Evolutionary conservation across 2,329 filamentous ascomycete genomes (phyloP), one percentile per base, ranked within the genome.

Genomic region (Calcarisporium arbuscula): DNA sequence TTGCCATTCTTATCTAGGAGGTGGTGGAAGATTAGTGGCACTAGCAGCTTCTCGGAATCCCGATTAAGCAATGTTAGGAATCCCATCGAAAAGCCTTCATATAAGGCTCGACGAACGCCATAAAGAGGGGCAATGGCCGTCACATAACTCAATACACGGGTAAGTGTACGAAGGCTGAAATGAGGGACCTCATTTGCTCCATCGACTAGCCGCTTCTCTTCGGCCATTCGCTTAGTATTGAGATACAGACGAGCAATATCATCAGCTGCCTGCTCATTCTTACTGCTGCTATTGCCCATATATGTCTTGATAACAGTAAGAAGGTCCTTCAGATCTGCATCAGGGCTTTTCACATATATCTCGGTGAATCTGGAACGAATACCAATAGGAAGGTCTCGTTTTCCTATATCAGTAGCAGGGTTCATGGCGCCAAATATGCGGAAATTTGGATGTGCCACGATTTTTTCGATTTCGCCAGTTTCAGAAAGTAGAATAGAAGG

Each of bases 341-440:
- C 92, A 0, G 92, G 90, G 46, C 87, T 92, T 35, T 86, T 79
- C 17, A 98, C 88, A 54, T 94, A 98, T 16, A 98, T 70, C 58
- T 99, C 92, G 0, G 92, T 96, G 53, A 99, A 99, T 31, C 89
- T 77, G 8, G 89, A 94, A 36, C 90, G 74, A 28, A 96, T 77
- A 2, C 90, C 89, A 35, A 85, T 79, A 1, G 90, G 88, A 12
- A 99, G 67, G 57, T 98, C 92, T 36, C 90, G 82, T 62, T 98
- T 99, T 41, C 94, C 92, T 36, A 95, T 80, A 64, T 99, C 92
- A 4, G 92, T 98, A 5, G 92, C 92, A 19, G 92, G 92, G 52
- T 99, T 99, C 92, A 99, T 99, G 19, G 94, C 92, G 33, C 86
- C 94, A 53, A 99, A 98, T 11, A 99, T 85, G 25, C 92, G 80